A percentile compares a stretch with the other conserved stretches of the same genome.
phyloP scores from a whole-genome alignment of 2,329 filamentous ascomycete genomes.

The Gnomoniopsis smithogilvyi region DNA sequence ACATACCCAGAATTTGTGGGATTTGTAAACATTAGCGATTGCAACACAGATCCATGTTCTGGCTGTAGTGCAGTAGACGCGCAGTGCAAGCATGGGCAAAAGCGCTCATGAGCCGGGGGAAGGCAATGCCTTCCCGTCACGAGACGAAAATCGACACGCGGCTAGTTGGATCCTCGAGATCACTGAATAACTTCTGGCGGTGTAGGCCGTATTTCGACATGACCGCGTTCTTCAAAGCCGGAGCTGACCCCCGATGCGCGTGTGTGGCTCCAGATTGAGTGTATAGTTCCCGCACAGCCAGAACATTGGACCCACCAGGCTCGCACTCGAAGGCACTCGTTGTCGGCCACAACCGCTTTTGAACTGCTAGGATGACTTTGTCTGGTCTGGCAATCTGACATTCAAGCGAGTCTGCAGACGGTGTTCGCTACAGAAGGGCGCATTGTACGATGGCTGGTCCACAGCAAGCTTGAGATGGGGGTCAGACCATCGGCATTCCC shows the following conservation, averaged over 20 bases:
- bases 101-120: neutral
- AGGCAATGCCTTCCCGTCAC: neutral
- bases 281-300: too few species aligned
- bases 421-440: neutral
- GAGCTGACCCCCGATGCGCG: neutral
- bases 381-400: too few species aligned
- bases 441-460: neutral
- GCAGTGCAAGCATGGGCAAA: neutral
- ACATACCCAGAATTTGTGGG: slow-evolving; percentile 3
- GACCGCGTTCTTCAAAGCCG: neutral
- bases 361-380: too few species aligned
- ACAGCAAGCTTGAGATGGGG: slow-evolving; percentile 3
- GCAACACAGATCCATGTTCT: neutral
- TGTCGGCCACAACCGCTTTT: too few species aligned
- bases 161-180: neutral
- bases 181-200: neutral
- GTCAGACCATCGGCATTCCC: slow-evolving; percentile 12
- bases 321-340: too few species aligned
- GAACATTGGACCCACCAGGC: too few species aligned
- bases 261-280: neutral
- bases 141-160: neutral
- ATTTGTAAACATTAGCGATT: slow-evolving; percentile 9
- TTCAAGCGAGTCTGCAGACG: neutral
- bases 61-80: neutral
- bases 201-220: slow-evolving; percentile 1